These are phyloP conservation scores for Starmerella bombi DNA, from an alignment of 805 yeast species.

Conservation along the genomic window DNA sequence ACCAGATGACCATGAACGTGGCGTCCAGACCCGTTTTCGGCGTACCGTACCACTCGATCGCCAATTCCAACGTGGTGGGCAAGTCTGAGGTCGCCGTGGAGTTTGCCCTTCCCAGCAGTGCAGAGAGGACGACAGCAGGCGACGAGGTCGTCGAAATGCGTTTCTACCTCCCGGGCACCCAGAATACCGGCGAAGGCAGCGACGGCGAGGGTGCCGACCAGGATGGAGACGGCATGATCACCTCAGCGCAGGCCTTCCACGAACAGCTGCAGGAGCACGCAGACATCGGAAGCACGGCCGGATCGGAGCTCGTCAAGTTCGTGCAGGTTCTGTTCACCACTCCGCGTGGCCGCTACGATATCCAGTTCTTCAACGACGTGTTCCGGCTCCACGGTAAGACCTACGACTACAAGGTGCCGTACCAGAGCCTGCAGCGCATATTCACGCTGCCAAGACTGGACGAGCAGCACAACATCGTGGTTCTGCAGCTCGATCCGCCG, in stretches of 20 bases:
- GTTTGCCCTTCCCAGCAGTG: constrained; percentile 44
- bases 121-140: constrained; percentile 51
- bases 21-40: constrained; percentile 86
- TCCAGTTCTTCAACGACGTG: constrained; percentile 79
- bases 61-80: constrained; percentile 79
- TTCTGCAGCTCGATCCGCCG: constrained; percentile 91
- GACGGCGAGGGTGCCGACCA: constrained; percentile 44
- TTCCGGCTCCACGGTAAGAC: constrained; percentile 93
- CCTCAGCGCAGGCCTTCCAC: constrained; percentile 74
- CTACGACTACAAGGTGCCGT: constrained; percentile 90
- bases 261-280: constrained; percentile 88
- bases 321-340: constrained; percentile 83
- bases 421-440: constrained; percentile 75
- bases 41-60: constrained; percentile 65
- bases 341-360: constrained; percentile 97
- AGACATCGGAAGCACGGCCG: constrained; percentile 84
- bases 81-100: constrained; percentile 90
- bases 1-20: constrained; percentile 74
- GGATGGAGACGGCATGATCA: constrained; percentile 35
- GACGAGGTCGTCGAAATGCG: constrained; percentile 94
- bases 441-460: constrained; percentile 91
- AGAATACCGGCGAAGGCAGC: constrained; percentile 32
- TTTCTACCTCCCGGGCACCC: constrained; percentile 82
- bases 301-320: constrained; percentile 89
- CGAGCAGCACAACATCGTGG: constrained; percentile 75